Evolutionary conservation across 371 early-diverging fungal species (phyloP).

Genomic region (Umbelopsis sp.): DNA sequence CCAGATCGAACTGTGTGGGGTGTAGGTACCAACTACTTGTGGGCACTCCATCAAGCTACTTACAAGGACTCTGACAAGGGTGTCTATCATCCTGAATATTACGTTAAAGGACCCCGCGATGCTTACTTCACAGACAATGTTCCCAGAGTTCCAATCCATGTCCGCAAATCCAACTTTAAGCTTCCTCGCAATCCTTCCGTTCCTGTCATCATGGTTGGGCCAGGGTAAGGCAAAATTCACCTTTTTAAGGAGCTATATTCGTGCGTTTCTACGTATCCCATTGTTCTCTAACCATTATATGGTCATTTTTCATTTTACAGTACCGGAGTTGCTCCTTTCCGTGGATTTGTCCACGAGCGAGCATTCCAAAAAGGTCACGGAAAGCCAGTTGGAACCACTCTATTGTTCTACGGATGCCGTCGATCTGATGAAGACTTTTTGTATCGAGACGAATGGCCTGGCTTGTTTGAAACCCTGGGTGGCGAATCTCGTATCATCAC

Average conservation of each 20-base stretch:
- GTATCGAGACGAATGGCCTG: slow-evolving; percentile 85
- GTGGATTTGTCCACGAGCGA: slow-evolving; percentile 93
- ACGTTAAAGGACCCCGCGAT: slow-evolving; percentile 56
- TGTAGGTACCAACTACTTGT: slow-evolving; percentile 77
- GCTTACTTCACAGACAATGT: slow-evolving; percentile 25
- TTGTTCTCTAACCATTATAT: slow-evolving; percentile 1
- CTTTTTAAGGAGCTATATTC: neutral
- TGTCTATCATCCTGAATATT: slow-evolving; percentile 40
- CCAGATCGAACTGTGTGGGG: slow-evolving; percentile 69
- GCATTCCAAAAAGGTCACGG: slow-evolving; percentile 60
- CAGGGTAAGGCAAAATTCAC: slow-evolving; percentile 57
- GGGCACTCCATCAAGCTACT: slow-evolving; percentile 47
- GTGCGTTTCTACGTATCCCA: neutral
- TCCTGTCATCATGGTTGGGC: slow-evolving; percentile 96
- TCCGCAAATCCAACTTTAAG: slow-evolving; percentile 87
- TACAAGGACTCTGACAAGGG: slow-evolving; percentile 39
- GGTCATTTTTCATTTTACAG: slow-evolving; percentile 7
- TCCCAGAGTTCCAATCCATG: slow-evolving; percentile 75
- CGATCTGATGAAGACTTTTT: slow-evolving; percentile 80
- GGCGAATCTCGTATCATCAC: slow-evolving; percentile 69
- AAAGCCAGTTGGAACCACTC: slow-evolving; percentile 76
- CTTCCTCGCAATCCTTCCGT: slow-evolving; percentile 77
- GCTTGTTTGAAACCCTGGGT: slow-evolving; percentile 60
- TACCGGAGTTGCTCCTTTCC: slow-evolving; percentile 98
- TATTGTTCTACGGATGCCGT: slow-evolving; percentile 95